A percentile compares a stretch with the other conserved stretches of the same genome.
phyloP scores from a whole-genome alignment of 2,329 filamentous ascomycete species.

The Botrytis galanthina region DNA sequence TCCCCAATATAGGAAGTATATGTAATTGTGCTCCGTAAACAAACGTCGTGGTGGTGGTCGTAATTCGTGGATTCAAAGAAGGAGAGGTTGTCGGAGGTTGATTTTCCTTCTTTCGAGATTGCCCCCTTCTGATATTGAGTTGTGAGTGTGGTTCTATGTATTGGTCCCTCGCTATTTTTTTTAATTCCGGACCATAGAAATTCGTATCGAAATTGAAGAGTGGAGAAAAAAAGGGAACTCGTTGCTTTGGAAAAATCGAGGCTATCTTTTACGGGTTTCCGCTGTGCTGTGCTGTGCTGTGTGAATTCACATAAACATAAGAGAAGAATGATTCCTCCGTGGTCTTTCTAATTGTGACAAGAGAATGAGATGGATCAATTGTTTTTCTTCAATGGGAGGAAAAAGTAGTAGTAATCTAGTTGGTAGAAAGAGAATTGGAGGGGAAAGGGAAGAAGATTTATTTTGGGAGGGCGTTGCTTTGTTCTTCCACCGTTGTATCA shows the following conservation, averaged over 20 bases:
- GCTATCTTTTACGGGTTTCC: constrained; percentile 3
- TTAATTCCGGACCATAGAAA: constrained; percentile 16
- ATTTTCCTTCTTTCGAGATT: neutral
- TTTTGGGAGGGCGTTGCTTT: neutral
- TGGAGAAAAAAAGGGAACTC: constrained; percentile 10
- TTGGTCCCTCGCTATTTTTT: constrained; percentile 14
- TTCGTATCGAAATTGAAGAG: constrained; percentile 18
- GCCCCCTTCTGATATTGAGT: constrained; percentile 16
- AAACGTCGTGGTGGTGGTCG: constrained; percentile 10
- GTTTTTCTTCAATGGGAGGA: neutral
- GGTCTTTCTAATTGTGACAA: neutral
- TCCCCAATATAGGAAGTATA: neutral
- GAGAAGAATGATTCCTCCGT: neutral
- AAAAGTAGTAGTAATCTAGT: neutral
- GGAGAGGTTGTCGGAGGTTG: neutral
- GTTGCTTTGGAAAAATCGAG: constrained; percentile 6
- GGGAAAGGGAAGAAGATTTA: neutral
- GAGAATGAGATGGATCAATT: neutral
- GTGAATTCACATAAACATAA: neutral
- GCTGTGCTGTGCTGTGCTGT: neutral
- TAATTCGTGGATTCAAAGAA: constrained; percentile 4
- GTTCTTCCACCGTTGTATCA: neutral
- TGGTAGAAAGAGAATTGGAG: neutral
- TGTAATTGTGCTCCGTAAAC: constrained; percentile 5
- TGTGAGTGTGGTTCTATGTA: neutral